These are phyloP conservation scores for Annulohypoxylon moriforme DNA, from an alignment of 495 filamentous ascomycete genomes.

Conservation along the genomic window DNA sequence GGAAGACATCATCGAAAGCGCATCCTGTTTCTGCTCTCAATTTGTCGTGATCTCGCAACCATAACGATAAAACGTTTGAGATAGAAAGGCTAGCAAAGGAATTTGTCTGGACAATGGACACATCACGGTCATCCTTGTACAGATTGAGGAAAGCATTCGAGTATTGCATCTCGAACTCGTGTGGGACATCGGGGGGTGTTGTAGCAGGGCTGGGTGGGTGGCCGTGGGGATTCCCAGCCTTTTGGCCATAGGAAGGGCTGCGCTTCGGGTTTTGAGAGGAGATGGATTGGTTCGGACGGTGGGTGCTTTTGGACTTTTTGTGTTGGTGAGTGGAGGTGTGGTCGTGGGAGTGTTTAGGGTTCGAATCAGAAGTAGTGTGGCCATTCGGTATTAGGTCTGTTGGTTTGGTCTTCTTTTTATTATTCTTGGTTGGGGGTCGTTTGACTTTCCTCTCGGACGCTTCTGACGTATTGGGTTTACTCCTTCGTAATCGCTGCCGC, in stretches of 20 bases:
- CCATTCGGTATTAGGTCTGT: constrained; percentile 64
- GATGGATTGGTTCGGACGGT: constrained; percentile 77
- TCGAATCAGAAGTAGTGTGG: constrained; percentile 48
- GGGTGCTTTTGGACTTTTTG: constrained; percentile 82
- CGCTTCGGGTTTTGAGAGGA: constrained; percentile 68
- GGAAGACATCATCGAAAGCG: constrained; percentile 63
- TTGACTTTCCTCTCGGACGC: constrained; percentile 70
- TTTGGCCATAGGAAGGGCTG: constrained; percentile 61
- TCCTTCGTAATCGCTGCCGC: constrained; percentile 59
- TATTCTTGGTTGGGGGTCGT: constrained; percentile 73
- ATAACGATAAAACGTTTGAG: constrained; percentile 72
- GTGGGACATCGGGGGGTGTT: constrained; percentile 66
- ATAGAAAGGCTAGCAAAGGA: constrained; percentile 75
- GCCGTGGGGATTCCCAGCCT: constrained; percentile 52
- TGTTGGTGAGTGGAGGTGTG: constrained; percentile 46
- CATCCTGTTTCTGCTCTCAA: constrained; percentile 59
- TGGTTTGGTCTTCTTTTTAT: constrained; percentile 77
- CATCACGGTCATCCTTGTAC: constrained; percentile 69
- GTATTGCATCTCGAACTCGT: constrained; percentile 70
- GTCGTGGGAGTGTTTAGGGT: constrained; percentile 54
- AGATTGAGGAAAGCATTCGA: constrained; percentile 77
- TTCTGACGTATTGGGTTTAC: constrained; percentile 67
- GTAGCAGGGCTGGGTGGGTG: constrained; percentile 67
- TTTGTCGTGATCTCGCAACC: constrained; percentile 73
- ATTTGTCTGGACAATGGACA: constrained; percentile 69